phyloP scores from a whole-genome alignment of 768 basidiomycete genomes.

The Multifurca ochricompacta region DNA sequence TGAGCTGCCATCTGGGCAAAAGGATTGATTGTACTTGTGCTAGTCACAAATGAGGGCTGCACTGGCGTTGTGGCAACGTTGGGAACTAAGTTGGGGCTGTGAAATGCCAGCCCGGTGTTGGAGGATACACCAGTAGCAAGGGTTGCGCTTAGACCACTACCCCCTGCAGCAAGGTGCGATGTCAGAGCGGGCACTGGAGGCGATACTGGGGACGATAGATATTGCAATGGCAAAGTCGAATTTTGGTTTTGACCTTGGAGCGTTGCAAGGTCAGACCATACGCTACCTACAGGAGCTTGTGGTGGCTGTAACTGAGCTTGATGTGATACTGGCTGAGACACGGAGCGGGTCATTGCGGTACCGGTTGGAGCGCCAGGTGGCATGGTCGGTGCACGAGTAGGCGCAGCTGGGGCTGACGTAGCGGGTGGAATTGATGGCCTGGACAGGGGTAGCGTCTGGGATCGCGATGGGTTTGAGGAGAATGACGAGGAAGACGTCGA shows the following conservation, averaged over 20 bases:
- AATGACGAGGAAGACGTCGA: conserved; percentile 1
- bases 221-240: conserved; percentile 25
- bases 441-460: conserved; percentile 22
- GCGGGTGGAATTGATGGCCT: conserved; percentile 13
- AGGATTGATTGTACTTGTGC: conserved; percentile 3
- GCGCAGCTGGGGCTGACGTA: background rate
- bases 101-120: conserved; percentile 22
- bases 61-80: background rate
- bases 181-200: conserved; percentile 17
- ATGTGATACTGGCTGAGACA: conserved; percentile 31
- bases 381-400: background rate
- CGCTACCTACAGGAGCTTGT: conserved; percentile 5
- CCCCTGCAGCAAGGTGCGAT: conserved; percentile 16
- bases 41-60: conserved; percentile 1
- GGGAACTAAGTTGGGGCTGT: conserved; percentile 5
- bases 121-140: background rate
- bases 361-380: background rate
- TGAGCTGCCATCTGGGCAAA: conserved; percentile 19
- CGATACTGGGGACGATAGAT: conserved; percentile 14
- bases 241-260: conserved; percentile 21
- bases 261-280: conserved; percentile 25
- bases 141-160: conserved; percentile 18
- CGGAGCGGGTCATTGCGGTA: conserved; percentile 24
- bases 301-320: conserved; percentile 6
- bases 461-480: conserved; percentile 8